Evolutionary conservation across 2,329 filamentous ascomycete genomes (phyloP), one percentile per base, ranked within the genome.

Genomic region (Cercospora sp.): DNA sequence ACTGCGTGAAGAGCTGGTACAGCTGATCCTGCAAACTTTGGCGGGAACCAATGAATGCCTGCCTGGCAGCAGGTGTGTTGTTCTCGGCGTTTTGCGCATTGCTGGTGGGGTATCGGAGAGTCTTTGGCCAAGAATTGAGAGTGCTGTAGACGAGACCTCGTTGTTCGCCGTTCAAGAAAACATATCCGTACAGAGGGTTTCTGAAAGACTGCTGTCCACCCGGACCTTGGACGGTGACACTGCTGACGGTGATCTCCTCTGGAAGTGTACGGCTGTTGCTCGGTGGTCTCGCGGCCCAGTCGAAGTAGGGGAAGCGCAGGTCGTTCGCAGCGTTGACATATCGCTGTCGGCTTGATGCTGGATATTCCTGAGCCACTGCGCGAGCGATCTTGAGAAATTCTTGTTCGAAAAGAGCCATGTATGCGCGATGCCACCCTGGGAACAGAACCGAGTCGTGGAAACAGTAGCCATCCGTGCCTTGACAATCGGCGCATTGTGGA

Each of bases 121-220:
- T 75, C 42, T 63, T 63, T 30, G 20, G 61, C 72, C 72, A 75
- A 39, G 61, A 70, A 33, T 66, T 70, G 55, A 72, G 72, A 18
- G 74, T 72, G 30, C 48, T 57, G 60, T 75, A 75, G 20, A 67
- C 61, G 65, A 74, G 57, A 18, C 63, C 59, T 26, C 64, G 66
- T 30, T 69, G 51, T 28, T 69, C 67, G 30, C 20, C 45, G 18
- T 65, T 48, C 45, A 62, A 63, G 69, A 75, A 76, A 26, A 73
- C 69, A 63, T 75, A 75, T 31, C 72, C 71, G 69, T 70, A 75
- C 13, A 77, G 70, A 20, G 76, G 76, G 64, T 77, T 77, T 7
- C 63, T 68, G 67, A 69, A 70, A 60, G 59, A 72, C 26, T 53
- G 69, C 64, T 60, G 65, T 7, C 69, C 69, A 6, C 42, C 66